These are phyloP conservation scores for Chaetomium sp. DNA, from an alignment of 2,329 filamentous ascomycete species.

Conservation along the genomic window DNA sequence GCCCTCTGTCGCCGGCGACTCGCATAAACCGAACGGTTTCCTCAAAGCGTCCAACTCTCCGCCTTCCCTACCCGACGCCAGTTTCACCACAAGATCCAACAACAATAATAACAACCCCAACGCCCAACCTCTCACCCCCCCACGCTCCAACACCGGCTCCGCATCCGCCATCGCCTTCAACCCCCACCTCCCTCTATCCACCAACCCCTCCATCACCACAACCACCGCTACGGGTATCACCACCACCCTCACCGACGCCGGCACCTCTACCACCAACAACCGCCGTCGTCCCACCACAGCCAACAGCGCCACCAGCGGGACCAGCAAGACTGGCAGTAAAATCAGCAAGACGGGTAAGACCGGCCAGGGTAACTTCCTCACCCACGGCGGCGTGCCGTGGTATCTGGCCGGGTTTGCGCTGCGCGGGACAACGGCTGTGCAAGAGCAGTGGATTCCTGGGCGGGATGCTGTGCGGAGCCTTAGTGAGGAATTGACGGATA, in stretches of 20 bases:
- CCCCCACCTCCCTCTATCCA: constrained; percentile 19
- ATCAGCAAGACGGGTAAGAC: too few species aligned
- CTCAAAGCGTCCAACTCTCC: constrained; percentile 21
- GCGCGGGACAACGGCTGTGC: constrained; percentile 69
- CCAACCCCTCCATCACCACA: neutral
- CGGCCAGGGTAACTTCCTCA: constrained; percentile 42
- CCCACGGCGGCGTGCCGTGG: constrained; percentile 77
- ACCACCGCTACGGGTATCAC: neutral
- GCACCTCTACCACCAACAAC: constrained; percentile 26
- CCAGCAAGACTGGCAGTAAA: too few species aligned
- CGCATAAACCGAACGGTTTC: neutral
- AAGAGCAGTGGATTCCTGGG: constrained; percentile 57
- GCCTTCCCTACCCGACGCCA: constrained; percentile 15
- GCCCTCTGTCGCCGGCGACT: constrained; percentile 24
- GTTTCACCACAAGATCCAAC: constrained; percentile 7
- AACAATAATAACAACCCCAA: constrained; percentile 21
- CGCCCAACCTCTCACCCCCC: constrained; percentile 55
- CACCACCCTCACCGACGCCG: neutral
- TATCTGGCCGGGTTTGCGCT: constrained; percentile 78
- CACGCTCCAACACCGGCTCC: constrained; percentile 48
- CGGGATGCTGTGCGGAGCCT: constrained; percentile 49
- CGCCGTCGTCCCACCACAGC: neutral
- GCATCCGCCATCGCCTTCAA: constrained; percentile 36
- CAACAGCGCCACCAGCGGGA: neutral
- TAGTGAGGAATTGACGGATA: constrained; percentile 83